These are phyloP conservation scores for Phaseolus lunatus DNA, from an alignment of 306 rosid species.

Conservation along the genomic window DNA sequence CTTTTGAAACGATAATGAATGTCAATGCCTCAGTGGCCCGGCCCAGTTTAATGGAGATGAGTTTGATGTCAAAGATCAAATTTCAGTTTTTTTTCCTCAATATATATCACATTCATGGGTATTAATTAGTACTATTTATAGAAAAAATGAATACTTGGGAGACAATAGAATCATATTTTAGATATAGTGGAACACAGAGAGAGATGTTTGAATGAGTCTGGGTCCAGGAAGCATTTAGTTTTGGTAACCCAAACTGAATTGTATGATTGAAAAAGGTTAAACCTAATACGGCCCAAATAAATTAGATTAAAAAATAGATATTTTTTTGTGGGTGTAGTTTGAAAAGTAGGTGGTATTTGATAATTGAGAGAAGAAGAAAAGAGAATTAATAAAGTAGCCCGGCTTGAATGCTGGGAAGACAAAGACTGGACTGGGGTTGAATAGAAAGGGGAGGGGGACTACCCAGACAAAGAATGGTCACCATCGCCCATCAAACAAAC, in stretches of 20 bases:
- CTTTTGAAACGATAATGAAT: not conserved
- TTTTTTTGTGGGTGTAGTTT: too few relatives aligned
- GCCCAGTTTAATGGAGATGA: constrained; percentile 9
- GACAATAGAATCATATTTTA: too few relatives aligned
- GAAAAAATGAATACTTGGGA: too few relatives aligned
- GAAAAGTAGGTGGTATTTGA: not conserved
- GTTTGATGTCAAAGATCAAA: too few relatives aligned
- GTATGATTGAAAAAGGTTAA: not conserved
- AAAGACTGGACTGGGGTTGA: constrained; percentile 57
- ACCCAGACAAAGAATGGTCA: constrained; percentile 53
- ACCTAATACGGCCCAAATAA: not conserved
- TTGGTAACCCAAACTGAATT: too few relatives aligned
- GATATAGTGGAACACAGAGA: too few relatives aligned
- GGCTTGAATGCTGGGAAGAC: constrained; percentile 76
- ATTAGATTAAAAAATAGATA: too few relatives aligned
- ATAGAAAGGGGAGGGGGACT: constrained; percentile 43
- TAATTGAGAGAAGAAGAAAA: not conserved
- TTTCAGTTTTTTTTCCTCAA: too few relatives aligned
- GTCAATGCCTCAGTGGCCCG: not conserved
- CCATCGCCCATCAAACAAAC: constrained; percentile 37
- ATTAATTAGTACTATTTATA: too few relatives aligned
- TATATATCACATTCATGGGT: too few relatives aligned
- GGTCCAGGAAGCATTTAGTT: too few relatives aligned
- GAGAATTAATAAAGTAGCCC: constrained; percentile 50
- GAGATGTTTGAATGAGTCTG: too few relatives aligned